Conservation (phyloP, 108 stramenopile species). For the Stephanodiscus triporus region DNA sequence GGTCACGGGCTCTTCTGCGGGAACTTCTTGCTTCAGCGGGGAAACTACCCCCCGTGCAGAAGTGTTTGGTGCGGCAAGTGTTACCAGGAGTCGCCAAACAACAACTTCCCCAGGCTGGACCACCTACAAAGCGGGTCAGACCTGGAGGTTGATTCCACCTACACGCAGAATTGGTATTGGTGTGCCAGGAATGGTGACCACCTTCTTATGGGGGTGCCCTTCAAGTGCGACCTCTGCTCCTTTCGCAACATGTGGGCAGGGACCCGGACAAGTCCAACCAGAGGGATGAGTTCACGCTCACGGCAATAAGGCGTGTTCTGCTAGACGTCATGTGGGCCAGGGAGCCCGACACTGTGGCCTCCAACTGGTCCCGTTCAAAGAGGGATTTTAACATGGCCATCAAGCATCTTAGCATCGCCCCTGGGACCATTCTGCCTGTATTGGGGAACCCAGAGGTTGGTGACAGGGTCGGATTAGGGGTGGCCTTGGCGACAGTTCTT, state of each 20-base stretch:
- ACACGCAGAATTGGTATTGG: no score
- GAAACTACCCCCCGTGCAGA: background rate
- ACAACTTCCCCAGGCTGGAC: conserved; percentile 24
- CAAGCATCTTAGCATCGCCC: background rate
- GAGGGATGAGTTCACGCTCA: background rate
- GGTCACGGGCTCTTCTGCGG: conserved; percentile 6
- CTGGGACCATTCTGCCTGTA: background rate
- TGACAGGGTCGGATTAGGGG: background rate
- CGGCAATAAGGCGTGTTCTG: conserved; percentile 36
- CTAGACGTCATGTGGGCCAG: background rate
- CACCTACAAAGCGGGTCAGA: conserved; percentile 7
- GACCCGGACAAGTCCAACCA: conserved; percentile 6
- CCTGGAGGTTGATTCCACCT: no score
- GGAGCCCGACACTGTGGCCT: conserved; percentile 42
- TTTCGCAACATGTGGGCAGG: conserved; percentile 26
- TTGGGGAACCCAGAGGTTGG: background rate
- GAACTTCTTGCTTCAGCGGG: conserved; percentile 10
- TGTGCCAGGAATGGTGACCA: no score
- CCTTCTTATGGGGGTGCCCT: no score
- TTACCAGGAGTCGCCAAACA: conserved; percentile 8
- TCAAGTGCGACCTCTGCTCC: no score
- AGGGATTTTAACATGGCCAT: background rate
- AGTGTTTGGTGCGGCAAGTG: conserved; percentile 17
- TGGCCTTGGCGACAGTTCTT: background rate
- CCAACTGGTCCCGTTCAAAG: background rate